phyloP scores from a whole-genome alignment of 345 rosid genomes.

The Fremontodendron californicum region DNA sequence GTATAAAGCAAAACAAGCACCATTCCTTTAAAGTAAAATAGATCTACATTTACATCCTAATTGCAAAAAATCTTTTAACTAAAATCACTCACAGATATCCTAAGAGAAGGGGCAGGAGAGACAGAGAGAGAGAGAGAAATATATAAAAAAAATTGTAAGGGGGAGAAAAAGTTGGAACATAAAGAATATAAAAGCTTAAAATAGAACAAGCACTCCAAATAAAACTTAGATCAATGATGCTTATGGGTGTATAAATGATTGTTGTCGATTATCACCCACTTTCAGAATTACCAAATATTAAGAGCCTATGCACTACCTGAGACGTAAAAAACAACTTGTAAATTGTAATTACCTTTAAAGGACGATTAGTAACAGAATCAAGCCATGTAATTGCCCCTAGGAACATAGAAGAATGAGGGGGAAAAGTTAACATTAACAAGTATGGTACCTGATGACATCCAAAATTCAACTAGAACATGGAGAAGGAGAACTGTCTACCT shows the following conservation, averaged over 20 bases:
- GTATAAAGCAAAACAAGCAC: background rate
- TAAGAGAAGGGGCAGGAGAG: background rate
- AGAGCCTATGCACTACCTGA: background rate
- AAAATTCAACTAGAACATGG: background rate
- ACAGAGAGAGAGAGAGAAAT: background rate
- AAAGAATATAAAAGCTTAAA: background rate
- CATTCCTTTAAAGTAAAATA: background rate
- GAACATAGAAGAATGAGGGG: conserved; percentile 5
- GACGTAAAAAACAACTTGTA: background rate
- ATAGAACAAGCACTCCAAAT: background rate
- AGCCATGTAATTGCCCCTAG: conserved; percentile 81
- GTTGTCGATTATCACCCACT: background rate
- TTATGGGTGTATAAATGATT: background rate
- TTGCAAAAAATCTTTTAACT: background rate
- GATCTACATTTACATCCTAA: background rate
- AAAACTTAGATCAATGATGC: background rate
- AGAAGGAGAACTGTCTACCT: conserved; percentile 42
- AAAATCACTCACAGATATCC: background rate
- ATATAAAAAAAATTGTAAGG: background rate
- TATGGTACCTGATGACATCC: conserved; percentile 10
- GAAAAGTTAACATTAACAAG: background rate
- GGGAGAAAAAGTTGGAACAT: background rate
- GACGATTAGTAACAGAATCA: conserved; percentile 87
- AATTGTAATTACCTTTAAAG: conserved; percentile 73
- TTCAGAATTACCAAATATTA: background rate